These are phyloP conservation scores for Capsicum baccatum DNA, from an alignment of 257 asterid species.

Conservation along the genomic window DNA sequence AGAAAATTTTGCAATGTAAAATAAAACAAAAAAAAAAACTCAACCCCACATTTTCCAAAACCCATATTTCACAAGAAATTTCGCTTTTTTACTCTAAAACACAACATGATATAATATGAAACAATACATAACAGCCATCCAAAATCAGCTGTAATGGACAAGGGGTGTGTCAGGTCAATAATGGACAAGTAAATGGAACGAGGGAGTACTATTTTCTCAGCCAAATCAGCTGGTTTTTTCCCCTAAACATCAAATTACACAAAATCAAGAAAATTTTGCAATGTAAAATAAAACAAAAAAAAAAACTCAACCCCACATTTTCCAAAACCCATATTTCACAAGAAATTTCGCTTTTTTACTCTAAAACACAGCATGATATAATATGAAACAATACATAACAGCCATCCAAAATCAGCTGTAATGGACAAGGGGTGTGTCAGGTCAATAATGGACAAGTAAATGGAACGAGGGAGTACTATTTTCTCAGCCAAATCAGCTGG, in stretches of 20 bases:
- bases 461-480: not conserved
- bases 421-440: too few species aligned
- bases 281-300: not conserved
- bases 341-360: not conserved
- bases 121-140: too few species aligned
- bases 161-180: too few species aligned
- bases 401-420: too few species aligned
- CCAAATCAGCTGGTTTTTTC: not conserved
- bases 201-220: not conserved
- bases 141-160: too few species aligned
- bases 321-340: not conserved
- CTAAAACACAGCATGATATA: too few species aligned
- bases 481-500: not conserved
- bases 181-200: too few species aligned
- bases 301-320: not conserved
- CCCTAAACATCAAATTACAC: conserved; percentile 1
- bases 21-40: not conserved
- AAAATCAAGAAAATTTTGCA: not conserved
- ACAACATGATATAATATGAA: too few species aligned
- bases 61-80: not conserved
- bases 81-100: too few species aligned
- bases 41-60: not conserved
- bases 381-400: too few species aligned
- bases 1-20: not conserved
- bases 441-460: too few species aligned